Conservation (phyloP, 148 eudicot species). For the Vaccinium darrowii region DNA sequence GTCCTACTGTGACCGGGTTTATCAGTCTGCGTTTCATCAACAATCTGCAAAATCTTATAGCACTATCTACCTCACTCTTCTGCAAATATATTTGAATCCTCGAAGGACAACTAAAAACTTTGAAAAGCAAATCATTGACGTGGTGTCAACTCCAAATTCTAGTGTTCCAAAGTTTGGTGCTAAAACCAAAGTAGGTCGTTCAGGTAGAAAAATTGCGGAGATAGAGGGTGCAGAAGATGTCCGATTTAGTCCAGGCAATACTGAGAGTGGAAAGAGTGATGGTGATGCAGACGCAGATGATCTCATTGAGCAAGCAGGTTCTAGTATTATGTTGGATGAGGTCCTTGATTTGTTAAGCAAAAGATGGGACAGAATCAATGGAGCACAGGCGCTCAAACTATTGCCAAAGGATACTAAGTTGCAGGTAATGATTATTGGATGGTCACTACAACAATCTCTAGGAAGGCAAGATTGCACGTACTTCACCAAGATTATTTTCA, state of each 20-base stretch:
- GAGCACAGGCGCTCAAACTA: conserved; percentile 88
- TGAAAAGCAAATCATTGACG: conserved; percentile 65
- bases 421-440: conserved; percentile 51
- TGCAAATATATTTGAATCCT: conserved; percentile 95
- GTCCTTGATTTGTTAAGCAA: conserved; percentile 84
- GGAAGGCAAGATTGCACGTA: not conserved
- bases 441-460: not conserved
- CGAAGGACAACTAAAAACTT: conserved; percentile 70
- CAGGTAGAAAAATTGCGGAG: conserved; percentile 71
- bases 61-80: conserved; percentile 81
- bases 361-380: conserved; percentile 95
- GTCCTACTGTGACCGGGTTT: conserved; percentile 88
- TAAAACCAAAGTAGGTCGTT: conserved; percentile 57
- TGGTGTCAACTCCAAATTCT: conserved; percentile 62
- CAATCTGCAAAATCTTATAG: conserved; percentile 54
- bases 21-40: conserved; percentile 67
- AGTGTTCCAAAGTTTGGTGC: conserved; percentile 37
- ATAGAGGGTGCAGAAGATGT: conserved; percentile 87
- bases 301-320: conserved; percentile 52
- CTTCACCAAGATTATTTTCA: not conserved
- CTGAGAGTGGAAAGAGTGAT: conserved; percentile 96
- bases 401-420: conserved; percentile 90
- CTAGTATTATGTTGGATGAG: conserved; percentile 88
- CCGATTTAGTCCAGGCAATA: conserved; percentile 65
- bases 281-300: conserved; percentile 91